Evolutionary conservation across 148 eudicot species (phyloP), one percentile per base, ranked within the genome.

Genomic region (Polygonum aviculare): DNA sequence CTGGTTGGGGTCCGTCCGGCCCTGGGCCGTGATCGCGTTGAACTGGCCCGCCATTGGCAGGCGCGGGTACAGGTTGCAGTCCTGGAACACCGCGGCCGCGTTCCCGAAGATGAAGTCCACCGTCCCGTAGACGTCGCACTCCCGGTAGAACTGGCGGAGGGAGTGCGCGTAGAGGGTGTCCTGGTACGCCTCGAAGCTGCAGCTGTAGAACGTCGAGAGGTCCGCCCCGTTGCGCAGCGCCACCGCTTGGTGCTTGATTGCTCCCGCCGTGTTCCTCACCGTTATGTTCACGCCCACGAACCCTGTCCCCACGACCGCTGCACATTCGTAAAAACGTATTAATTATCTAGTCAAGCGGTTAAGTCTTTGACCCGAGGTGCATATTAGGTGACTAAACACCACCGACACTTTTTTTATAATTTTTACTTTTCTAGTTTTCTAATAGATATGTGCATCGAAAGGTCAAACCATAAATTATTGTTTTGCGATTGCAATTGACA

Each of bases 71-170:
- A 93, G 31, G 75, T 88, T 93, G 77, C 95, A 93, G 26, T 80
- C 80, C 73, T 93, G 98, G 60, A 93, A 83, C 1, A 94, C 91
- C 0, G 70, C 88, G 0, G 96, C 96, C 0, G 97, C 94, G 63
- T 94, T 94, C 26, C 98, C 98, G 70, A 94, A 94, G 44, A 94
- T 90, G 79, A 91, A 94, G 72, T 94, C 98, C 0, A 94, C 93
- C 0, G 97, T 94, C 0, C 98, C 98, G 71, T 91, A 91, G 2
- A 94, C 80, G 73, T 94, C 94, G 26, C 98, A 94, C 62, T 94
- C 89, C n/a, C 82, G 21, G 51, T 91, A 94, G 63, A 90, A 94
- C 67, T 94, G 98, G 2, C 98, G 40, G 40, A 94, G 80, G 22
- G 95, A 90, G 69, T 94, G 95, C 3, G 75, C 85, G 76, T 94